Conservation (phyloP, 768 basidiomycete species). For the Leccinum broughii region DNA sequence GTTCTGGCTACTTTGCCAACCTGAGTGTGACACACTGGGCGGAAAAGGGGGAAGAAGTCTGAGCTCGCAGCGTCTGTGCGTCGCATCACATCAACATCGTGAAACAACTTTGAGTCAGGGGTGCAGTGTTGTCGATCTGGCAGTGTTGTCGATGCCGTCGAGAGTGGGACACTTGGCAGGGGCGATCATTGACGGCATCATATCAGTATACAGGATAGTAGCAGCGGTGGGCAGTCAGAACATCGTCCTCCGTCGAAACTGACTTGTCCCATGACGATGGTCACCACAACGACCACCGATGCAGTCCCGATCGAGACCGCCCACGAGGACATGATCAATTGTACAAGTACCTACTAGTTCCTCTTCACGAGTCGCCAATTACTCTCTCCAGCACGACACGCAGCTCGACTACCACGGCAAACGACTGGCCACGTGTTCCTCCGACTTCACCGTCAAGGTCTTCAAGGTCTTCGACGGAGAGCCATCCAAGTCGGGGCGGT, state of each 20-base stretch:
- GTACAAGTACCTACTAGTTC: no score
- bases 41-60: neutral
- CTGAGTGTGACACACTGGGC: neutral
- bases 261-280: neutral
- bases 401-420: no score
- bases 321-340: no score
- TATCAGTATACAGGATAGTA: neutral
- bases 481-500: no score
- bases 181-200: neutral
- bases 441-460: no score
- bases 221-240: neutral
- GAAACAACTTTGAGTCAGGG: neutral
- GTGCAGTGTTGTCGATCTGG: neutral
- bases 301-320: no score
- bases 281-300: no score
- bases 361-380: no score
- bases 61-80: neutral
- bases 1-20: constrained; percentile 7
- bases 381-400: no score
- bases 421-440: no score
- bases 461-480: no score
- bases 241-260: neutral
- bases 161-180: neutral
- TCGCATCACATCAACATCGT: neutral
- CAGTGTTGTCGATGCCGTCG: neutral